These are phyloP conservation scores for Zymoseptoria crescenta DNA, from an alignment of 2,329 filamentous ascomycete genomes.

Conservation along the genomic window DNA sequence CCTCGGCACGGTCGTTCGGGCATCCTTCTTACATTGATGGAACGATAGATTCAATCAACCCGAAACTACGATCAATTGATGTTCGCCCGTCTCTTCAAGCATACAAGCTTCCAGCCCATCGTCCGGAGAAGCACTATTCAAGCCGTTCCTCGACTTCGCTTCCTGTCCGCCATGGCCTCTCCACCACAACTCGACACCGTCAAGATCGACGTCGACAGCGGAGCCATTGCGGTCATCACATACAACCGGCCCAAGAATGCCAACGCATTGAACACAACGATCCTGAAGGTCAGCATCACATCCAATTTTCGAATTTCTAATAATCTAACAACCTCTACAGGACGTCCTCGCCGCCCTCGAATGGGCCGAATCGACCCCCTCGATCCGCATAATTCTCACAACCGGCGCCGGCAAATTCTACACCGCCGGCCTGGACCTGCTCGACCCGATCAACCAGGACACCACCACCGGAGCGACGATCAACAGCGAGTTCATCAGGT, in stretches of 20 bases:
- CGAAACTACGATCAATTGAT: background rate
- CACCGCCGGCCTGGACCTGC: slow-evolving; percentile 17
- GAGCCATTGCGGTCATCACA: slow-evolving; percentile 16
- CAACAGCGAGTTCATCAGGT: slow-evolving; percentile 12
- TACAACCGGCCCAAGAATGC: slow-evolving; percentile 18
- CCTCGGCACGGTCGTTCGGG: background rate
- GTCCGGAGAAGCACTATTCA: background rate
- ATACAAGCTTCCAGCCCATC: background rate
- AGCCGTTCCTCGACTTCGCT: background rate
- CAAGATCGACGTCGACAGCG: slow-evolving; percentile 12
- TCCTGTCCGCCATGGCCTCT: slow-evolving; percentile 10
- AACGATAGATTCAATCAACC: background rate
- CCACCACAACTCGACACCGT: slow-evolving; percentile 12
- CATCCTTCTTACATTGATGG: background rate
- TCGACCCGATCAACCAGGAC: slow-evolving; percentile 12
- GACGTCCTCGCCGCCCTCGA: slow-evolving; percentile 15
- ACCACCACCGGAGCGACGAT: slow-evolving; percentile 10
- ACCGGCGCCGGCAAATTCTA: slow-evolving; percentile 20
- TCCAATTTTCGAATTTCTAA: background rate
- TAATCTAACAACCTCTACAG: background rate
- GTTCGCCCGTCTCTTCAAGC: background rate
- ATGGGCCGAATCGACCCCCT: slow-evolving; percentile 11
- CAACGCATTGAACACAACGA: slow-evolving; percentile 15
- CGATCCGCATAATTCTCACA: slow-evolving; percentile 16
- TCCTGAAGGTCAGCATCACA: slow-evolving; percentile 1